phyloP scores from a whole-genome alignment of 192 early-diverging fungal species.

The Piromyces sp. region DNA sequence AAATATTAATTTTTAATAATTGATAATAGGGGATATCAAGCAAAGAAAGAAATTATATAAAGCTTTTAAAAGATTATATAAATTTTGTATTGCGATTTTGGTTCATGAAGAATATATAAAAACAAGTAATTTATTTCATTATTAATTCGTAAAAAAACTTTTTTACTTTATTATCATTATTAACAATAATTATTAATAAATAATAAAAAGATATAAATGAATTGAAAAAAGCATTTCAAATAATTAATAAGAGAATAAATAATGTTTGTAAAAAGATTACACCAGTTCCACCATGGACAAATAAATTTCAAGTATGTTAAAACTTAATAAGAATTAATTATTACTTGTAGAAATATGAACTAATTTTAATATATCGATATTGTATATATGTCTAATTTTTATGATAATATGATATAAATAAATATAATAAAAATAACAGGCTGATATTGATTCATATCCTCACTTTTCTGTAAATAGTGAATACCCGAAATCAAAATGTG shows the following conservation, averaged over 20 bases:
- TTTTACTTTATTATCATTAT: no score
- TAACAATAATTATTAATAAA: no score
- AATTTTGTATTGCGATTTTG: background rate
- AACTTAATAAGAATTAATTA: no score
- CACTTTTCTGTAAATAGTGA: background rate
- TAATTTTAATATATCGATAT: no score
- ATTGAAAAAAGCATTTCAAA: background rate
- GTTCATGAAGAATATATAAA: background rate
- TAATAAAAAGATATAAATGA: background rate
- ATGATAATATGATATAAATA: no score
- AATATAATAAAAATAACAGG: no score
- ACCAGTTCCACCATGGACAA: background rate
- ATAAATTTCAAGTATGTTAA: background rate
- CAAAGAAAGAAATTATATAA: background rate
- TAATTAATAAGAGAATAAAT: background rate
- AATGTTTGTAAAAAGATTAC: background rate
- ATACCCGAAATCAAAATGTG: background rate
- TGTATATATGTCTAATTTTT: no score
- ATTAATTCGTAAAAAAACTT: no score
- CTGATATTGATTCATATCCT: background rate
- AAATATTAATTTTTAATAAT: no score
- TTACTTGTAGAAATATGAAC: no score
- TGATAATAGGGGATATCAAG: background rate
- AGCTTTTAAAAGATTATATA: background rate
- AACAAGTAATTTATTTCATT: background rate